Base-by-base conservation (phyloP, 139 green algal genomes). In the Chlamydomonas applanata region DNA sequence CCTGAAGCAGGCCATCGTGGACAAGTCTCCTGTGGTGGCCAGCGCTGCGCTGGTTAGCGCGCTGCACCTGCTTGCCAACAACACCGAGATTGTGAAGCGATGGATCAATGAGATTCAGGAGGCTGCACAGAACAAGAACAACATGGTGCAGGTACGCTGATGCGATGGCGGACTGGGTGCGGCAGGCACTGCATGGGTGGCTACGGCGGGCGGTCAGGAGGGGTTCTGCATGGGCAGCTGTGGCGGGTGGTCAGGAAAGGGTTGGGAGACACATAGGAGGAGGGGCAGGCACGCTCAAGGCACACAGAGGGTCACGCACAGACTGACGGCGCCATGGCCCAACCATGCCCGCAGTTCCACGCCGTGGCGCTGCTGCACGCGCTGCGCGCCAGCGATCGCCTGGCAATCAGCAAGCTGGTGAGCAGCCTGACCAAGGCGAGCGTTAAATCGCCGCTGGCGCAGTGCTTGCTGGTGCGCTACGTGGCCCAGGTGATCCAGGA, bases 1-100 rank as follows among this genome's bases (percentile, higher is more conserved):
- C 75, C 85, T 99, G 20, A 99, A 98, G 88, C 96, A 99, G 83
- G 96, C 95, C 0, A 88, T 99, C 24, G 96, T 99, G 67, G 96
- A 99, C 85, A 98, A 98, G 75, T 87, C 85, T 32, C 66, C 88
- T 4, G 83, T 93, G 1, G 89, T 97, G 27, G 86, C 91, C 24
- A 84, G 76, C 29, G 85, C 83, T 14, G 96, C 96, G 32, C 90
- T 99, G 49, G 88, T 96, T 45, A 90, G 81, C 46, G 96, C 89
- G 13, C 61, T 93, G 52, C 92, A 98, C 66, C 90, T 98, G 34
- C 78, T 98, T 4, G 74, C 71, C 0, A 82, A 85, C 45, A 97
- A 94, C 73, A 69, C 78, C 0, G 96, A 99, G 59, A 94, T 99
- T 56, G 93, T 99, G 22, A 97, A 96, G 85, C 87, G 96, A n/a